phyloP scores from a whole-genome alignment of 1,284 basidiomycete species.

The Ganoderma leucocontextum region DNA sequence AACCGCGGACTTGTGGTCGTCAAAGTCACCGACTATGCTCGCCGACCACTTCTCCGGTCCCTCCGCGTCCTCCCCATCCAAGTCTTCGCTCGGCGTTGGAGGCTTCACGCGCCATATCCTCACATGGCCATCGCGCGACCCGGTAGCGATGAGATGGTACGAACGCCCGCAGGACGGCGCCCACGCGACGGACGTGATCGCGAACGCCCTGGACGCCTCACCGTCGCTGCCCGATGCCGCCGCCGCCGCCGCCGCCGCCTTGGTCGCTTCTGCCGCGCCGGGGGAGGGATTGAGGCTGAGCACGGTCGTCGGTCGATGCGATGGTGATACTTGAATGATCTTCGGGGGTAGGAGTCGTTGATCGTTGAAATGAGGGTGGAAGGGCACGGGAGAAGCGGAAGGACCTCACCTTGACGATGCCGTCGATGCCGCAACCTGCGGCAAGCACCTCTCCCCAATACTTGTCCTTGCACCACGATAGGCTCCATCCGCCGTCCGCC shows the following conservation, averaged over 20 bases:
- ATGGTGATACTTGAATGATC: slow-evolving; percentile 69
- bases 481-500: slow-evolving; percentile 90
- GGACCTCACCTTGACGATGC: slow-evolving; percentile 81
- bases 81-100: slow-evolving; percentile 43
- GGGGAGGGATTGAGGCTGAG: slow-evolving; percentile 45
- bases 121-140: slow-evolving; percentile 85
- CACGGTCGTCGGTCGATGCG: slow-evolving; percentile 50
- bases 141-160: slow-evolving; percentile 92
- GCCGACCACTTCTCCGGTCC: slow-evolving; percentile 69
- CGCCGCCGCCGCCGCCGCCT: background rate
- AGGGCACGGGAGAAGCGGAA: too few species aligned
- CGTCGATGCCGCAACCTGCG: slow-evolving; percentile 74
- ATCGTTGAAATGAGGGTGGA: too few species aligned
- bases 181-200: slow-evolving; percentile 88
- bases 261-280: slow-evolving; percentile 17
- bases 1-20: slow-evolving; percentile 79
- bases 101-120: slow-evolving; percentile 87
- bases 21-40: slow-evolving; percentile 84
- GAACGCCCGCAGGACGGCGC: slow-evolving; percentile 91
- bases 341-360: too few species aligned
- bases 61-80: slow-evolving; percentile 46
- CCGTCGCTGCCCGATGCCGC: slow-evolving; percentile 31
- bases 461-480: slow-evolving; percentile 93
- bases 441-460: slow-evolving; percentile 94
- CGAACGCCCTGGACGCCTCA: slow-evolving; percentile 53